Evolutionary conservation across 2,329 filamentous ascomycete genomes (phyloP).

Genomic region (Xylaria sp.): DNA sequence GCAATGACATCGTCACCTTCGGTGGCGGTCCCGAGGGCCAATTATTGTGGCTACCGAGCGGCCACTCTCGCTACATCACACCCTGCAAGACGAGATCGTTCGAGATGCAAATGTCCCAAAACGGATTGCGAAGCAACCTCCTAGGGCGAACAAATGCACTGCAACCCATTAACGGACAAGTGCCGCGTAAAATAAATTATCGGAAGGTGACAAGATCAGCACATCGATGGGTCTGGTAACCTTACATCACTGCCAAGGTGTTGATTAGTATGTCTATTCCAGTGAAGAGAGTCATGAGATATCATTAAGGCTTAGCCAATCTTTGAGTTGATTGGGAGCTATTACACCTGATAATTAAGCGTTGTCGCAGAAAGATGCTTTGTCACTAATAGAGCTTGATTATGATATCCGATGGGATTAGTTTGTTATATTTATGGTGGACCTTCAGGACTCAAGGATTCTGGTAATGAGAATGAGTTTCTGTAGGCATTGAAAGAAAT

Average conservation of each 20-base stretch:
- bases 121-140: not conserved
- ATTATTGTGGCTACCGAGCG: not conserved
- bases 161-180: constrained; percentile 20
- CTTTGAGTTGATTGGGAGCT: not conserved
- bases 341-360: not conserved
- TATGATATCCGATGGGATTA: constrained; percentile 14
- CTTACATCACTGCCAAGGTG: not conserved
- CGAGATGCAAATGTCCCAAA: constrained; percentile 14
- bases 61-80: not conserved
- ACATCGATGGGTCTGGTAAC: not conserved
- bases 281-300: not conserved
- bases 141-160: constrained; percentile 15
- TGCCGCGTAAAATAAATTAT: not conserved
- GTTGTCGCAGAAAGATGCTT: constrained; percentile 12
- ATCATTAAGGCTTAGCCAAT: constrained; percentile 2
- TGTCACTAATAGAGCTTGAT: constrained; percentile 27
- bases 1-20: not conserved
- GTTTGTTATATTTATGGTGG: not conserved
- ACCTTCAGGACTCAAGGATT: not conserved
- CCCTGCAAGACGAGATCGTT: constrained; percentile 8
- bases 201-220: not conserved
- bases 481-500: not conserved
- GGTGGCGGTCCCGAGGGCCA: not conserved
- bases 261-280: not conserved
- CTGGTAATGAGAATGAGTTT: not conserved